Evolutionary conservation across 2,329 filamentous ascomycete genomes (phyloP).

Genomic region (Paecilomyces sp.): DNA sequence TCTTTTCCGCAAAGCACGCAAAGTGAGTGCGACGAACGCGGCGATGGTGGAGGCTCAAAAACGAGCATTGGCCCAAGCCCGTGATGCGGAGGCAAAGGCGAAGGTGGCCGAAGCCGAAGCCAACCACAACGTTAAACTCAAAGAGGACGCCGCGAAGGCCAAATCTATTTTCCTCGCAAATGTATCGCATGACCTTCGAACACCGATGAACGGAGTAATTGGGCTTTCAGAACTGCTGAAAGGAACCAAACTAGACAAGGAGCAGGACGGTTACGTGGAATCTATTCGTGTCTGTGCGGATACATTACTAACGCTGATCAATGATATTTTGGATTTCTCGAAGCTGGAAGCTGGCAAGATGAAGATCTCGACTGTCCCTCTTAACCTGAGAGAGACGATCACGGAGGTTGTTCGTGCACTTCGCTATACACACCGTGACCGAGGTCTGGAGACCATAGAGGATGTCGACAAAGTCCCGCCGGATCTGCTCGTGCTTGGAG

Average conservation of each 20-base stretch:
- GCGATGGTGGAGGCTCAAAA: conserved; percentile 62
- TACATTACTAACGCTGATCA: conserved; percentile 77
- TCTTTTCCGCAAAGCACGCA: conserved; percentile 54
- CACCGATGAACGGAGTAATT: conserved; percentile 88
- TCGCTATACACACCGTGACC: conserved; percentile 56
- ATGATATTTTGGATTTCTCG: conserved; percentile 85
- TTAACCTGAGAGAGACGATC: conserved; percentile 64
- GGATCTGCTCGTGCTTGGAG: conserved; percentile 66
- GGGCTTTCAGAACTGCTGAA: conserved; percentile 62
- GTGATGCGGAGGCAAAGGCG: conserved; percentile 57
- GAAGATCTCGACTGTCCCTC: conserved; percentile 77
- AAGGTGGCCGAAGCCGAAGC: conserved; percentile 59
- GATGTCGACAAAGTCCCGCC: conserved; percentile 56
- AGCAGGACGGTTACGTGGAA: conserved; percentile 57
- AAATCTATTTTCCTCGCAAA: conserved; percentile 98
- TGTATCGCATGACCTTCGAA: conserved; percentile 79
- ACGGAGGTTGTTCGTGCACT: conserved; percentile 57
- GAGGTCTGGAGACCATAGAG: conserved; percentile 53
- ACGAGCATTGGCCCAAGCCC: conserved; percentile 53
- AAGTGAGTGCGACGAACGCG: conserved; percentile 54
- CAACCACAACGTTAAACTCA: conserved; percentile 57
- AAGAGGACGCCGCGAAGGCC: conserved; percentile 59
- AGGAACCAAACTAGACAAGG: conserved; percentile 46
- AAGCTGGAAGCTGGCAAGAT: conserved; percentile 82
- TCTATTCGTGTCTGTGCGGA: conserved; percentile 62